Base-by-base conservation (phyloP, 2,329 filamentous ascomycete genomes). In the Emmonsiellopsis sp. region DNA sequence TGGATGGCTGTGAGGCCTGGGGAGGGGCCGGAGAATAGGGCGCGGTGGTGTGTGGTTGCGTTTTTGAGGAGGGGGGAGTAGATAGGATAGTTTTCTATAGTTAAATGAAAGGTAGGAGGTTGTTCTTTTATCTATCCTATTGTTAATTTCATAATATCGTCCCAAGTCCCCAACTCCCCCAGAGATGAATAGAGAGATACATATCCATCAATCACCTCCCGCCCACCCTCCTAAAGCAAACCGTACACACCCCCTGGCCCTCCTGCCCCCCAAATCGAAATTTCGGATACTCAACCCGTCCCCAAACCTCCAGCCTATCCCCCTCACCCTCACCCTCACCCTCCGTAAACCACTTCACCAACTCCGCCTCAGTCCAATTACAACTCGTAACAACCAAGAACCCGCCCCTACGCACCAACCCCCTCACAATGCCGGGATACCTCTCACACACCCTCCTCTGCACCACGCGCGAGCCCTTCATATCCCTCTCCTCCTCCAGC, bases 311-410 rank as follows among this genome's bases (percentile, higher is more conserved):
- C 60, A 94, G 77, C 49, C 74, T 65, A 55, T 65, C 65, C 27
- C 61, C 61, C n/a, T 51, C 61, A 2, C 52, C 61, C 36, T 59
- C 61, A 3, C 52, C 68, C 57, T 4, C 65, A 61, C 48, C 67
- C 2, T 69, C 39, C 49, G 79, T 82, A 66, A 97, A 93, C 90
- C 92, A 97, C 13, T 71, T 72, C 56, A 79, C 75, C 62, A 98
- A 71, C 74, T 98, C 93, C 42, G 83, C 80, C 73, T 93, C 90
- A 1, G 92, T 97, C 93, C 93, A 98, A 72, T 98, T 98, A 69
- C 93, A 98, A 70, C 90, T 96, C 52, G 93, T 97, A 52, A 98
- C 82, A 55, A 96, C 71, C 61, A 97, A 80, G 27, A 88, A 75
- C 0, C 88, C 88, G 1, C 84, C 85, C 1, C 71, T 73, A 61